Evolutionary conservation across 2,329 filamentous ascomycete species (phyloP), one percentile per base, ranked within the genome.

Genomic region (Aspergillus pseudoglaucus): DNA sequence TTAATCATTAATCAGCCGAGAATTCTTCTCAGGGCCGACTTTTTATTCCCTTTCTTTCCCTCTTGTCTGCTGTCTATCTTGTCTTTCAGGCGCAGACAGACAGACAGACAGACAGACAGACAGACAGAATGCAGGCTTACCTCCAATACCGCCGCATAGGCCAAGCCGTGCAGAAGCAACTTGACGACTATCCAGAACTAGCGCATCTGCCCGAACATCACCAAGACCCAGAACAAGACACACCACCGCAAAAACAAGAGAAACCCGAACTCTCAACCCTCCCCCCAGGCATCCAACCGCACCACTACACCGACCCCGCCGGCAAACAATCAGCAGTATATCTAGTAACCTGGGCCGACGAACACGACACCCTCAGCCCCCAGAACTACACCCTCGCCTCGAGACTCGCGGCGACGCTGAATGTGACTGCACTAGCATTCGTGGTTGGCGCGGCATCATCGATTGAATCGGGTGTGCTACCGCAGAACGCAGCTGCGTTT

Each of bases 371-470:
- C 1, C 53, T 69, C 39, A 67, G 69, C 43, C 72, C 72, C 3
- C 60, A 62, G 18, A 72, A 72, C 37, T 73, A 65, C 62, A 53
- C 58, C n/a, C 49, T 59, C 9, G 42, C 49, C 2, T 61, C 59
- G 6, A 66, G 72, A 1, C 53, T 74, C 4, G 54, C 60, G 4
- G 66, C 67, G 1, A 76, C 72, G 0, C 44, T 74, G 0, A 61
- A 75, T 12, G 70, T 77, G 3, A 70, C 71, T 0, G 45, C 64
- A 2, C 76, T 83, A 25, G 77, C 69, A 0, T 73, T 76, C 23
- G 69, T 77, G 0, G 76, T 80, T 0, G 72, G 72, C 3, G 66
- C 73, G 1, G 77, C 78, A 0, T 77, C 74, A 3, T 73, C 76
- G 0, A 79, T 82, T 37, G 77, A 81, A 47, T 74, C 75, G 1